Conservation (phyloP, 345 rosid genomes). For the Bruguiera sexangula region DNA sequence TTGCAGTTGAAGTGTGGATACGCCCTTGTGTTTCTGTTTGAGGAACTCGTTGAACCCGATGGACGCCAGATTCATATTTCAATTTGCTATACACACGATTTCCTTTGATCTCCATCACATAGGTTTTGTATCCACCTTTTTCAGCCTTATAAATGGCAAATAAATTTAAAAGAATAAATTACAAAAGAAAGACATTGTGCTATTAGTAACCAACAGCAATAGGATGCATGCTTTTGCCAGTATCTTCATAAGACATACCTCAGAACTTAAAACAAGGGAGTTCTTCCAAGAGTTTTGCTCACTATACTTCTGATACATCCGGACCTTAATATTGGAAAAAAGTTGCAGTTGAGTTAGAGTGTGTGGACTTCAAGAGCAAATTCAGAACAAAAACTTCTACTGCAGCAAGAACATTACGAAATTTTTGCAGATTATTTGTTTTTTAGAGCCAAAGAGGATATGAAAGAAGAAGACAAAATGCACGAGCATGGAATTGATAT, state of each 20-base stretch:
- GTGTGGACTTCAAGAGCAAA: conserved; percentile 4
- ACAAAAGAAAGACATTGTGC: no score
- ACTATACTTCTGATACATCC: conserved; percentile 85
- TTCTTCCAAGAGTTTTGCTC: conserved; percentile 80
- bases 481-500: no score
- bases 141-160: conserved; percentile 58
- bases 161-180: conserved; percentile 8
- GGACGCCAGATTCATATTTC: conserved; percentile 93
- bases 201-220: conserved; percentile 4
- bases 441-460: not conserved
- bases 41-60: conserved; percentile 95
- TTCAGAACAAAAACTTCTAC: not conserved
- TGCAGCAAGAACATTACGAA: not conserved
- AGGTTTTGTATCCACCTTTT: conserved; percentile 91
- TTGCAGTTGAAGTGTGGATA: conserved; percentile 96
- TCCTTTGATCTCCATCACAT: conserved; percentile 89
- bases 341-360: conserved; percentile 17
- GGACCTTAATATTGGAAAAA: conserved; percentile 45
- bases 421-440: not conserved
- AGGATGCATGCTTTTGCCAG: conserved; percentile 6
- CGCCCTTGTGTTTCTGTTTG: conserved; percentile 95
- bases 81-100: conserved; percentile 86
- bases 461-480: not conserved
- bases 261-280: conserved; percentile 62
- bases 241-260: conserved; percentile 41